phyloP scores from a whole-genome alignment of 169 alveolate species.

The Eimeria sp. region DNA sequence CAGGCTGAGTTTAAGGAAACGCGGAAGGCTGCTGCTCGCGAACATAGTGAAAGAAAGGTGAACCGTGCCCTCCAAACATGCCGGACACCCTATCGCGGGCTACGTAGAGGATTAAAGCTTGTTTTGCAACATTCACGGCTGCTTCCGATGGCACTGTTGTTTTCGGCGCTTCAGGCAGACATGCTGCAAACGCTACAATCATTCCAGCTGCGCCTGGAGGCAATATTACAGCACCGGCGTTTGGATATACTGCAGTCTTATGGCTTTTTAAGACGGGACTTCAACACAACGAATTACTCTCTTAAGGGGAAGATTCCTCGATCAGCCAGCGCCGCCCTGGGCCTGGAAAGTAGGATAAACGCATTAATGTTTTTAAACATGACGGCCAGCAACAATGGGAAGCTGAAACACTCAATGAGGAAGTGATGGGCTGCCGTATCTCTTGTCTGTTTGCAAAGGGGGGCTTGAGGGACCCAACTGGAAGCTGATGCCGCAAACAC shows the following conservation, averaged over 20 bases:
- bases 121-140: background rate
- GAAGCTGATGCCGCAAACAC: conserved; percentile 70
- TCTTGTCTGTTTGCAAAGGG: conserved; percentile 35
- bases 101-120: background rate
- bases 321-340: conserved; percentile 52
- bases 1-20: conserved; percentile 24
- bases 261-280: conserved; percentile 50
- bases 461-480: conserved; percentile 61
- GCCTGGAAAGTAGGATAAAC: conserved; percentile 36
- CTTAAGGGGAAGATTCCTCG: conserved; percentile 54
- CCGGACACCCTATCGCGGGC: background rate
- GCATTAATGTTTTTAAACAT: background rate
- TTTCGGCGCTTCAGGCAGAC: background rate
- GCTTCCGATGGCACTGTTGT: background rate
- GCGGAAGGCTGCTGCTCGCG: conserved; percentile 27
- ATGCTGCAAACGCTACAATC: conserved; percentile 17
- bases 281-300: conserved; percentile 44
- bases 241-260: conserved; percentile 44
- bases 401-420: background rate
- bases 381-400: conserved; percentile 1
- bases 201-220: conserved; percentile 50
- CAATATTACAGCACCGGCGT: conserved; percentile 66
- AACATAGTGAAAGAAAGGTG: conserved; percentile 24
- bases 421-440: background rate
- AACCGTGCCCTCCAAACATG: background rate